A percentile compares a stretch with the other conserved stretches of the same genome.
Conservation (phyloP, 805 yeast species). For the Ogataea zsoltii region DNA sequence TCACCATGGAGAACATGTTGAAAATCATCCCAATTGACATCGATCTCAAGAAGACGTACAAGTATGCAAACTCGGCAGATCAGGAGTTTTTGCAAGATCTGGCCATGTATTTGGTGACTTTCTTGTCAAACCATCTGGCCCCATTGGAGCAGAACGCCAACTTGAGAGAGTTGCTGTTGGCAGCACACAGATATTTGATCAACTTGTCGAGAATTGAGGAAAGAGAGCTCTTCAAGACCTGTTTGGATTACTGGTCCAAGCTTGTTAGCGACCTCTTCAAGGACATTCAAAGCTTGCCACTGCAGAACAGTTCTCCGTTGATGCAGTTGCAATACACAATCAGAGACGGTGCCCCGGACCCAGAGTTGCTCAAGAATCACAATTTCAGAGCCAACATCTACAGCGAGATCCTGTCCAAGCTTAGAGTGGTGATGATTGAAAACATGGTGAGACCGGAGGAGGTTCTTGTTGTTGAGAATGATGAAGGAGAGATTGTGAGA, state of each 20-base stretch:
- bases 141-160: conserved; percentile 57
- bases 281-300: conserved; percentile 82
- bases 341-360: conserved; percentile 82
- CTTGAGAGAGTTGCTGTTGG: conserved; percentile 58
- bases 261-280: conserved; percentile 80
- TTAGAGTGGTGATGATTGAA: conserved; percentile 92
- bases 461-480: conserved; percentile 94
- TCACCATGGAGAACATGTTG: conserved; percentile 68
- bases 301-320: conserved; percentile 70
- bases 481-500: conserved; percentile 98
- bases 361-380: conserved; percentile 69
- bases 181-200: conserved; percentile 78
- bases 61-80: conserved; percentile 73
- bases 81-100: conserved; percentile 94
- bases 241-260: conserved; percentile 91
- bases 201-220: conserved; percentile 89
- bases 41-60: conserved; percentile 71
- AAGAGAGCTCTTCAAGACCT: conserved; percentile 92
- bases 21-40: conserved; percentile 70
- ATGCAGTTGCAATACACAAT: conserved; percentile 59
- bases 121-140: conserved; percentile 69
- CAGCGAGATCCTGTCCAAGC: conserved; percentile 71
- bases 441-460: conserved; percentile 99
- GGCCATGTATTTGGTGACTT: conserved; percentile 89
- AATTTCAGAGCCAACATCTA: conserved; percentile 88